Evolutionary conservation across 352 stramenopile species (phyloP).

Genomic region (Pythium plurisporium): DNA sequence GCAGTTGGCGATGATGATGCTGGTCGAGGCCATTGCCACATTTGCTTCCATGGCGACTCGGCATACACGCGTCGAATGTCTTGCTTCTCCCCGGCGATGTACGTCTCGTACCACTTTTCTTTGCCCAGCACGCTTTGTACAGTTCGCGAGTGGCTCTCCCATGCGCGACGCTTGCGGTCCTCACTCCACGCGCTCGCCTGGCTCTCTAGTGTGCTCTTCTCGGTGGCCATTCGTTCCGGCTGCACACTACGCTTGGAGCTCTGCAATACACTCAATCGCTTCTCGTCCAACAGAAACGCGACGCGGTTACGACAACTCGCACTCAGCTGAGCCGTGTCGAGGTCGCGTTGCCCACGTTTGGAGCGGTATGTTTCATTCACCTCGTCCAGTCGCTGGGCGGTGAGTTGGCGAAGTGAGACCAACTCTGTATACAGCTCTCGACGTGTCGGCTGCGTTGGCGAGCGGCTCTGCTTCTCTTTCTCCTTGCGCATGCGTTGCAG

Average conservation of each 20-base stretch:
- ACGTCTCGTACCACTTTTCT: slow-evolving; percentile 46
- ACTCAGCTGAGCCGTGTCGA: slow-evolving; percentile 23
- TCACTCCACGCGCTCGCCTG: slow-evolving; percentile 11
- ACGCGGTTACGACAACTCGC: slow-evolving; percentile 45
- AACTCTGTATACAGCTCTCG: slow-evolving; percentile 46
- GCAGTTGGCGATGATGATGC: neutral
- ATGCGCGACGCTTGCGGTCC: slow-evolving; percentile 27
- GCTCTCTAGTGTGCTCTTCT: slow-evolving; percentile 6
- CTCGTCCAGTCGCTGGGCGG: slow-evolving; percentile 19
- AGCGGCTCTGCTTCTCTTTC: neutral
- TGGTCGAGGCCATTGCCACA: slow-evolving; percentile 44
- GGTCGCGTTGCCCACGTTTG: slow-evolving; percentile 13
- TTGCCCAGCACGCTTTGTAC: slow-evolving; percentile 33
- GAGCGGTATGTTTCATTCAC: slow-evolving; percentile 16
- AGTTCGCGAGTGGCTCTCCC: slow-evolving; percentile 32
- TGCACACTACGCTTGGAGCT: neutral
- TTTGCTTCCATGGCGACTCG: slow-evolving; percentile 35
- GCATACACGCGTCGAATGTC: slow-evolving; percentile 47
- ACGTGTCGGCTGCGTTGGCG: slow-evolving; percentile 16
- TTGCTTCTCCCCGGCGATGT: slow-evolving; percentile 32
- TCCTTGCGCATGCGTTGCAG: slow-evolving; percentile 10
- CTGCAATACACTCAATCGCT: neutral
- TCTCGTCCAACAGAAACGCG: slow-evolving; percentile 25
- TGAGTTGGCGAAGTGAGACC: slow-evolving; percentile 26
- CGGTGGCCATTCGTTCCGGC: neutral